Percentiles rank a stretch among this genome's conserved stretches.
Conservation (phyloP, 148 eudicot species). For the Chenopodium berlandieri region DNA sequence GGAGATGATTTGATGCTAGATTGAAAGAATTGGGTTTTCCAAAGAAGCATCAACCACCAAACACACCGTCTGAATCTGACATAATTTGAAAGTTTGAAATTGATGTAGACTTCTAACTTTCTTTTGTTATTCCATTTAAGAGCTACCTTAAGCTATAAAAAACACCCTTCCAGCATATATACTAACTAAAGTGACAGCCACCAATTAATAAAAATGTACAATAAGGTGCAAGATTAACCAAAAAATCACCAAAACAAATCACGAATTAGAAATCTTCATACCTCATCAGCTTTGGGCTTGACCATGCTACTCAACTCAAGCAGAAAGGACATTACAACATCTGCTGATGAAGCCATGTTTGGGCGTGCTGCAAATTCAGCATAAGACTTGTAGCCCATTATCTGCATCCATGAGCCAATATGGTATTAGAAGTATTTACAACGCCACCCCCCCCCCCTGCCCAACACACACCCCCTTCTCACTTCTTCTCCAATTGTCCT, state of each 20-base stretch:
- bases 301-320: slow-evolving; percentile 75
- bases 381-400: slow-evolving; percentile 72
- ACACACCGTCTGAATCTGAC: background rate
- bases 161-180: background rate
- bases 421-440: slow-evolving; percentile 4
- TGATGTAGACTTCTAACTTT: background rate
- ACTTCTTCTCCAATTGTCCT: background rate
- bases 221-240: background rate
- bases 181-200: slow-evolving; percentile 4
- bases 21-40: background rate
- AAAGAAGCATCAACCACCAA: background rate
- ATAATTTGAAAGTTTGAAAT: background rate
- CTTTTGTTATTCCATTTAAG: background rate
- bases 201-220: background rate
- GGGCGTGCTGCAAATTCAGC: slow-evolving; percentile 67
- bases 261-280: slow-evolving; percentile 17
- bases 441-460: background rate
- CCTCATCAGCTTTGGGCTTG: slow-evolving; percentile 83
- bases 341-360: slow-evolving; percentile 82
- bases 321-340: slow-evolving; percentile 73
- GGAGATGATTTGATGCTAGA: background rate
- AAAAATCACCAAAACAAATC: background rate
- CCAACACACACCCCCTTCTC: background rate
- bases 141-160: background rate
- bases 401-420: slow-evolving; percentile 43